Base-by-base conservation (phyloP, 2,329 filamentous ascomycete species). In the Cercospora zeae-maydis region DNA sequence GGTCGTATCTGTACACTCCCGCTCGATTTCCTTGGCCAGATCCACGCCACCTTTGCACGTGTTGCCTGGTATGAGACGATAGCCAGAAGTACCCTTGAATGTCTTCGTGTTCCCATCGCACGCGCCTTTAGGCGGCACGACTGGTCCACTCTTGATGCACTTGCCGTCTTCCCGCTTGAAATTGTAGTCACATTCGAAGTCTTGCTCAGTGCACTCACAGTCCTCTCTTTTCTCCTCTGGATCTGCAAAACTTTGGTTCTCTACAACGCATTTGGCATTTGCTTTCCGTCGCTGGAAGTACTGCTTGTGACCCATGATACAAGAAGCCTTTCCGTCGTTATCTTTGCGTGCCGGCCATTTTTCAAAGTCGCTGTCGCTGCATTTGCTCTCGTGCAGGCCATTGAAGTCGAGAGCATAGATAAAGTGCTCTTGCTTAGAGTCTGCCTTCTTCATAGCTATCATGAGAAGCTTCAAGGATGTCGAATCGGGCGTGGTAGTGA, bases 101-200 rank as follows among this genome's bases (percentile, higher is more conserved):
- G 81, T 92, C 63, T 89, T 88, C 8, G 88, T 84, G 2, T 84
- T 81, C 45, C 86, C 83, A 72, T 89, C 86, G 77, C 95, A 99
- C 30, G 85, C 83, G 7, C 86, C 91, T 52, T 90, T 83, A 0
- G 93, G 92, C 1, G 86, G 80, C 2, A 81, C 75, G 47, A 96
- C 75, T 2, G 84, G 80, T 0, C 85, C 87, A 27, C 82, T 84
- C 7, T 84, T 83, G 24, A 86, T 81, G 74, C 95, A 98, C 65
- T 88, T 85, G 58, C 84, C 82, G 65, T 93, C 86, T 3, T 85
- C 82, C 61, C 82, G 82, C 69, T 85, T 85, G 74, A 96, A 98
- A 76, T 96, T 96, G 62, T 90, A 96, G 74, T 98, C 93, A 75
- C 95, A 99, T 78, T 99, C 95, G 75, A 96, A 99, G 75, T 99